Base-by-base conservation (phyloP, 108 stramenopile genomes). In the Fragilariopsis cylindrus region DNA sequence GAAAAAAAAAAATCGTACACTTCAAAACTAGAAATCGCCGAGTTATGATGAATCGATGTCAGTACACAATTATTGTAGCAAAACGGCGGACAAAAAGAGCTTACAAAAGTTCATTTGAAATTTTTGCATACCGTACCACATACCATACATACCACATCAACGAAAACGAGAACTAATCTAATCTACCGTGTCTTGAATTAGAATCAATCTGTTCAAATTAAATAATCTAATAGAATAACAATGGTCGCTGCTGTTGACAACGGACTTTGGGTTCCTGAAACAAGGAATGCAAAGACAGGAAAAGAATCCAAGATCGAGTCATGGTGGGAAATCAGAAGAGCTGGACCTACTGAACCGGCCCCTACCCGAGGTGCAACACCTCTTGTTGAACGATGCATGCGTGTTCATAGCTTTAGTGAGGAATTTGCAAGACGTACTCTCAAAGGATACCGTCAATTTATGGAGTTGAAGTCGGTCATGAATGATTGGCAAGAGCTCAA, bases 381-480 rank as follows among this genome's bases (percentile, higher is more conserved):
- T 11, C 78, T 91, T 11, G 78, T 91, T 30, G 81, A 87, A 70
- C 78, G 84, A 44, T 88, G 90, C 81, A 84, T 85, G 85, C 81
- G 83, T 49, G 76, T 78, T 30, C 74, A 81, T 63, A 71, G 76
- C 21, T 86, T 82, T 82, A 79, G 65, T 48, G 76, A 84, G n/a
- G 71, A 41, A 9, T 81, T 84, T 50, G 83, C 88, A 48, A 79
- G 75, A 60, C 81, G 84, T 16, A 83, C 82, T 13, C 69, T 92
- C 46, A 78, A 75, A 48, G 84, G 86, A 41, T 92, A 92, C 79
- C 77, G 85, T 21, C 87, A 89, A 69, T 92, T 92, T 68, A 80
- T 92, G 75, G 76, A 86, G n/a, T 75, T 92, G 48, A 92, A 92
- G 77, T 86, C 83, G 5, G 87, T 86, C 55, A 73, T 77, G 78